Evolutionary conservation across 257 asterid genomes (phyloP), one percentile per base, ranked within the genome.

Genomic region (Solanum pimpinellifolium): DNA sequence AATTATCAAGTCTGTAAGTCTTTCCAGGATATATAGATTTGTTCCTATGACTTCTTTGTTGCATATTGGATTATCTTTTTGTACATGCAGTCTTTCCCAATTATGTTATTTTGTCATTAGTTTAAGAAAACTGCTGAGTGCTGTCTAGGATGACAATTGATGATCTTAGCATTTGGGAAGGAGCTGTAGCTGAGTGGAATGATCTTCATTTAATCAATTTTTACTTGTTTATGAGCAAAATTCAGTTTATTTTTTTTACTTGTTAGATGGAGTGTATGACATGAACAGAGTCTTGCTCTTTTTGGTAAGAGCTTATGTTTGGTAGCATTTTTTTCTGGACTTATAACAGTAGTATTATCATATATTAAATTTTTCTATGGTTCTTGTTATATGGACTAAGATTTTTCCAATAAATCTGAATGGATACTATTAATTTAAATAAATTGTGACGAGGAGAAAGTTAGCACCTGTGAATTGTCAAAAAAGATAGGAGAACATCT

Each of bases 1-100:
- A 97, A 95, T 91, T 95, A 90, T 94, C 98, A 97, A 94, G 98
- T 97, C 94, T 92, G 99, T 95, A 94, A 95, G 98, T 94, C 91
- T 86, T 76, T 85, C 96, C 88, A 39, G 68, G 81, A 66, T 89
- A 84, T 88, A 89, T 56, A 75, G 4, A 27, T 20, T 41, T 47
- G 87, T 86, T 42, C 42, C 88, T 23, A 18, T 5, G 83, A 46
- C 35, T 14, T 81, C 9, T 9, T 81, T 81, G 29, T 81, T 69
- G 56, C 46, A 10, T 81, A 81, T 49, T 29, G 27, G 35, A 10
- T 47, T 49, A 29, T 81, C 29, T 16, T 80, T 16, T 80, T 46
- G 68, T 80, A 18, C 39, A 80, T 49, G 42, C 11, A 49, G 44
- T 47, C 68, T 29, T 42, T 78, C 13, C 84, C 66, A 37, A 46